Evolutionary conservation across 2,329 filamentous ascomycete species (phyloP), one percentile per base, ranked within the genome.

Genomic region (Juglanconis sp.): DNA sequence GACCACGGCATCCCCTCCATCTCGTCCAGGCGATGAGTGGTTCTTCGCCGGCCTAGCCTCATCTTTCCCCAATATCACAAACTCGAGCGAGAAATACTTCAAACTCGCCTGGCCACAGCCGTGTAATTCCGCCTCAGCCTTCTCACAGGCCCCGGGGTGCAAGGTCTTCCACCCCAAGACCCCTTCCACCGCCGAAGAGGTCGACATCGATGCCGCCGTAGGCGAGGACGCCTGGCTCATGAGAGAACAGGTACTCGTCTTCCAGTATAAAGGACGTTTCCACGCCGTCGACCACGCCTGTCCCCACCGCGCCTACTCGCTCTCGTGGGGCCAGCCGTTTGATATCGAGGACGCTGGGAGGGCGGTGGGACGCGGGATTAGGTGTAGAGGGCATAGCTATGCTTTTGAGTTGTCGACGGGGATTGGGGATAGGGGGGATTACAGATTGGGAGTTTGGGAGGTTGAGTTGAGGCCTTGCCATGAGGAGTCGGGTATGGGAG

Each of bases 281-380:
- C 57, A 62, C 38, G 60, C 60, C 6, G 57, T 62, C 11, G 60
- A 62, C 53, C 56, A 62, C 53, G 60, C 57, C 11, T 62, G 60
- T 24, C 60, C 60, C 13, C 60, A 62, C 34, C 49, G 57, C 36
- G 11, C 53, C 17, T 60, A 62, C 50, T 56, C 57, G 30, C 48
- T 62, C 11, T 60, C 60, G 50, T 60, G 57, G 57, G 57, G 34
- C 24, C 42, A 48, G 15, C 57, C 60, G 9, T 62, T 62, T 49
- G 60, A 62, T 31, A 62, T 62, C 34, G 60, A 62, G 46, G 60
- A 62, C 24, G 35, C 56, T 1, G 60, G 60, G 1, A 31, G 56
- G 44, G 44, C 49, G 2, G 32, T 62, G 5, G 53, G 60, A 9
- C 38, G 24, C 5, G 60, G 48, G 11, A 53, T 62, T 35, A 11